A percentile compares a stretch with the other conserved stretches of the same genome.
Conservation (phyloP, 2,329 filamentous ascomycete genomes). For the Zasmidium cellare region DNA sequence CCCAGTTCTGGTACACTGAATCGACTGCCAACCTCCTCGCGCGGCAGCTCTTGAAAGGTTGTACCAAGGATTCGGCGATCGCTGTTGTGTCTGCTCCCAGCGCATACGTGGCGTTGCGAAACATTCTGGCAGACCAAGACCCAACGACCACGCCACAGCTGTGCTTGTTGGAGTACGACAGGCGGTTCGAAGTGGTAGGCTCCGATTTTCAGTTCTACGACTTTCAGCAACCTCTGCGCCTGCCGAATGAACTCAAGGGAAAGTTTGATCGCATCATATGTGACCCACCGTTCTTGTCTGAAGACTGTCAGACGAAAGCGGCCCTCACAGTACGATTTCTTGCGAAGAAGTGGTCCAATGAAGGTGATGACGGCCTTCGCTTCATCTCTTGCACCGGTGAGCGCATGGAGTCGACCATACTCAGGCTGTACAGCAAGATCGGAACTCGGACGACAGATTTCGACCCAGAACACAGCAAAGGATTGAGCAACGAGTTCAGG, state of each 20-base stretch:
- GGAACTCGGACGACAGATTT: constrained; percentile 67
- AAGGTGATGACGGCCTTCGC: constrained; percentile 24
- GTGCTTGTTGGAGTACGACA: constrained; percentile 71
- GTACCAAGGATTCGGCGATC: constrained; percentile 56
- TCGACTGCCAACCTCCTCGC: constrained; percentile 67
- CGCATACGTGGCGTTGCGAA: constrained; percentile 75
- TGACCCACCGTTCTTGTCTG: constrained; percentile 77
- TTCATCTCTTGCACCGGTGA: constrained; percentile 76
- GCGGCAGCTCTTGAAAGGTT: constrained; percentile 63
- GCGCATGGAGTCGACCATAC: constrained; percentile 66
- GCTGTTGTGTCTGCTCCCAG: constrained; percentile 74
- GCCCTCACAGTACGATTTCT: constrained; percentile 77
- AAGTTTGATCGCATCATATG: constrained; percentile 68
- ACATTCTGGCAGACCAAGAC: constrained; percentile 45
- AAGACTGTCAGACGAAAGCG: constrained; percentile 79
- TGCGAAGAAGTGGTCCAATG: constrained; percentile 49
- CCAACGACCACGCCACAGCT: constrained; percentile 55
- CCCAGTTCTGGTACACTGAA: constrained; percentile 72
- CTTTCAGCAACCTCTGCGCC: constrained; percentile 65
- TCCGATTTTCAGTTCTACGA: constrained; percentile 78
- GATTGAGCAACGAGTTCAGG: constrained; percentile 77
- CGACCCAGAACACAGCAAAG: constrained; percentile 67
- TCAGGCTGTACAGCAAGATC: constrained; percentile 65
- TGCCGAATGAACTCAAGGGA: constrained; percentile 61
- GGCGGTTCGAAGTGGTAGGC: constrained; percentile 70